Evolutionary conservation across 495 filamentous ascomycete species (phyloP), one percentile per base, ranked within the genome.

Genomic region (Penicillium subrubescens): DNA sequence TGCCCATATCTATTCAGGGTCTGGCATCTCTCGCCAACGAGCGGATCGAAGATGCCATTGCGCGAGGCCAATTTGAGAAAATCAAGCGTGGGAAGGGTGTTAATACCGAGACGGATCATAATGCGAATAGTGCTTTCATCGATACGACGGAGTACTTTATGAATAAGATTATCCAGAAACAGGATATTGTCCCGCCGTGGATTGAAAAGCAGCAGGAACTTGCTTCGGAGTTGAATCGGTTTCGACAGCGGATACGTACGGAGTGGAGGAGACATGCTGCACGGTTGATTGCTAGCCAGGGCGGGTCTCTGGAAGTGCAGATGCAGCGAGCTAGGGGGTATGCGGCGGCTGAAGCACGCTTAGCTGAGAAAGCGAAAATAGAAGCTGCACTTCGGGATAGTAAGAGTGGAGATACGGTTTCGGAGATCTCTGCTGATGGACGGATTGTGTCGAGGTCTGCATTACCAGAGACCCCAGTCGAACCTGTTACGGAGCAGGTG

Each of bases 161-260:
- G 89, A 99, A 99, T 74, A 96, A 96, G 78, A 97, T 98, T 72
- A 97, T 99, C 65, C 90, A 97, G 78, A 90, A 91, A 60, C 95
- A 99, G 74, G 95, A 83, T 54, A 83, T 85, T 60, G 81, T 81
- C 33, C 82, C 74, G 51, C 83, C 78, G 6, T 85, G 75, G 96
- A 97, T 99, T 54, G 95, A 98, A 75, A 98, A 97, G 73, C 95
- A 99, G 75, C 95, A 97, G 74, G 94, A 97, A 68, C 80, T 99
- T 8, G 82, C 88, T 6, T 86, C 83, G 59, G 86, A 90, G 14
- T 82, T 88, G 8, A 83, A 81, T 48, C 79, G 83, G 8, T 97
- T 99, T 74, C 86, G 95, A 5, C 74, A 81, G 34, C 81, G 93
- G 19, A 69, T 99, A 50, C 83, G 93, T 53, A 84, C 81, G 37